Evolutionary conservation across 345 rosid species (phyloP).

Genomic region (Eucalyptus curtisii): DNA sequence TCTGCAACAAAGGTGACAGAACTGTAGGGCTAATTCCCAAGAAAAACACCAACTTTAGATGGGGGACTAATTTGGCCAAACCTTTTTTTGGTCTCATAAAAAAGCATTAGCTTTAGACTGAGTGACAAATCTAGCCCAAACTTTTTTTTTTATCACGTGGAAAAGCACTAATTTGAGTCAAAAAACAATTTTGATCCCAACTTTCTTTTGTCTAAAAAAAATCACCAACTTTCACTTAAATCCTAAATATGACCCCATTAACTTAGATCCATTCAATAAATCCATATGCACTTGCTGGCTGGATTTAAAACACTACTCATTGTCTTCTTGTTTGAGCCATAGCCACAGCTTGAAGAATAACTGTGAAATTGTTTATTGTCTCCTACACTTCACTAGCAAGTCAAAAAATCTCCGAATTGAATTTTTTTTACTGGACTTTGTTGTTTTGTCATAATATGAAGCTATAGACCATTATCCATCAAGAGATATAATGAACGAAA

Average conservation of each 20-base stretch:
- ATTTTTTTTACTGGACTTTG: rapidly evolving
- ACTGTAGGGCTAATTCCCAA: neutral
- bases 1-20: neutral
- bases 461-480: rapidly evolving
- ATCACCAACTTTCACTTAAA: too few species aligned
- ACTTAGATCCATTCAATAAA: too few species aligned
- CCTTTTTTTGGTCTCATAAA: too few species aligned
- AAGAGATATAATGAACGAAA: rapidly evolving
- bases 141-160: rapidly evolving
- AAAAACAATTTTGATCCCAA: too few species aligned
- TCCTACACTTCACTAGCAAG: too few species aligned
- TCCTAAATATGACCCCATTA: rapidly evolving
- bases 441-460: too few species aligned
- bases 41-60: too few species aligned
- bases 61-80: too few species aligned
- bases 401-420: rapidly evolving
- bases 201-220: too few species aligned
- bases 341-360: rapidly evolving
- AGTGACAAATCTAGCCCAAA: rapidly evolving
- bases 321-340: too few species aligned
- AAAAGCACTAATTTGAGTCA: rapidly evolving
- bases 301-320: too few species aligned
- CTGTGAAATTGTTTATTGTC: rapidly evolving
- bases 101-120: rapidly evolving
- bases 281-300: too few species aligned